A percentile compares a stretch with the other conserved stretches of the same genome.
Conservation (phyloP, 192 early-diverging fungal genomes). For the Pilaira anomala region DNA sequence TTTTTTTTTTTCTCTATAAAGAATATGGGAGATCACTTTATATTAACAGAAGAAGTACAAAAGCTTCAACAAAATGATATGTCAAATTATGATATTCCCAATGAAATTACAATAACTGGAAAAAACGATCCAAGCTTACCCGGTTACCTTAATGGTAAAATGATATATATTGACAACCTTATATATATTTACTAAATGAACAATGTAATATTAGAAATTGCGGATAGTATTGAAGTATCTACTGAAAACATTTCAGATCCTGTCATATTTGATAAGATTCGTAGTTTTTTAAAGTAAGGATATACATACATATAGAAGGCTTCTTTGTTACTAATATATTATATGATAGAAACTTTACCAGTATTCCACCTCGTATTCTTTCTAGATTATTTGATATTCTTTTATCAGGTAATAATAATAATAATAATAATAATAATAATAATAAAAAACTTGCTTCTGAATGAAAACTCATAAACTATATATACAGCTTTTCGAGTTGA, state of each 20-base stretch:
- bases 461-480: not conserved
- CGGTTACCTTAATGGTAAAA: constrained; percentile 46
- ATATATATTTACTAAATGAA: not conserved
- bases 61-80: constrained; percentile 40
- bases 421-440: too few species aligned
- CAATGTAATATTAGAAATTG: constrained; percentile 38
- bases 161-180: not conserved
- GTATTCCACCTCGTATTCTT: constrained; percentile 41
- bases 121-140: constrained; percentile 43
- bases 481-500: constrained; percentile 61
- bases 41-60: constrained; percentile 43
- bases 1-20: too few species aligned
- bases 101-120: constrained; percentile 42
- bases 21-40: constrained; percentile 28
- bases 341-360: constrained; percentile 47
- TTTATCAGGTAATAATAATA: constrained; percentile 67
- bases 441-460: too few species aligned
- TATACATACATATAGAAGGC: not conserved
- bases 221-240: constrained; percentile 43
- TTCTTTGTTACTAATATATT: constrained; percentile 14
- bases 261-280: constrained; percentile 55
- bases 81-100: constrained; percentile 35
- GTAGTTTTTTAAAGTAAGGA: constrained; percentile 73
- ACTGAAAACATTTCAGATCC: constrained; percentile 42
- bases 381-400: constrained; percentile 68